A percentile compares a stretch with the other conserved stretches of the same genome.
phyloP scores from a whole-genome alignment of 164 flowering plant genomes.

The Vitis rupestris region DNA sequence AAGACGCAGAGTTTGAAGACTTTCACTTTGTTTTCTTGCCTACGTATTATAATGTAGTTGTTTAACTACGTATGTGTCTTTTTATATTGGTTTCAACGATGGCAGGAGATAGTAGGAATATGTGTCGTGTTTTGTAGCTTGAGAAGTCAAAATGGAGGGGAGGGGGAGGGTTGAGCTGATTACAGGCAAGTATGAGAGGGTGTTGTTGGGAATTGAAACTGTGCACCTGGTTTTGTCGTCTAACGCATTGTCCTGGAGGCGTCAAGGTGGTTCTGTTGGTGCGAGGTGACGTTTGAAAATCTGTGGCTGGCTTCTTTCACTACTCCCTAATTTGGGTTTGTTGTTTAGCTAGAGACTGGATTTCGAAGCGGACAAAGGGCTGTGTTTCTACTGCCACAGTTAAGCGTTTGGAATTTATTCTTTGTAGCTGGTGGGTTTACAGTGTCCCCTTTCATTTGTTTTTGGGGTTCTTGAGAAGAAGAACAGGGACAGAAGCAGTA shows the following conservation, averaged over 20 bases:
- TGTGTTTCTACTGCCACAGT: neutral
- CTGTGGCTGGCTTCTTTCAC: neutral
- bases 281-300: constrained; percentile 7
- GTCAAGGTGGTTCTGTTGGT: constrained; percentile 17
- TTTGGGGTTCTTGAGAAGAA: no score
- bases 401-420: constrained; percentile 8
- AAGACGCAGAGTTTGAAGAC: constrained; percentile 10
- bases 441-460: no score
- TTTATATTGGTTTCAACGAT: constrained; percentile 11
- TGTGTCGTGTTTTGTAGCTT: constrained; percentile 41
- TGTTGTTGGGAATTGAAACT: constrained; percentile 10
- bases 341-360: constrained; percentile 1
- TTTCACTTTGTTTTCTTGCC: constrained; percentile 9
- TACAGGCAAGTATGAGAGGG: neutral
- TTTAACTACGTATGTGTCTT: neutral
- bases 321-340: neutral
- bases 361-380: constrained; percentile 12
- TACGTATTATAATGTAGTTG: constrained; percentile 4
- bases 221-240: constrained; percentile 14
- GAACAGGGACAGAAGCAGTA: no score
- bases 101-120: constrained; percentile 36
- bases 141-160: constrained; percentile 26
- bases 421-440: no score
- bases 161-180: neutral
- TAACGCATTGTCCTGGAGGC: constrained; percentile 11